These are phyloP conservation scores for Cicer judaicum DNA, from an alignment of 306 rosid species.

Conservation along the genomic window DNA sequence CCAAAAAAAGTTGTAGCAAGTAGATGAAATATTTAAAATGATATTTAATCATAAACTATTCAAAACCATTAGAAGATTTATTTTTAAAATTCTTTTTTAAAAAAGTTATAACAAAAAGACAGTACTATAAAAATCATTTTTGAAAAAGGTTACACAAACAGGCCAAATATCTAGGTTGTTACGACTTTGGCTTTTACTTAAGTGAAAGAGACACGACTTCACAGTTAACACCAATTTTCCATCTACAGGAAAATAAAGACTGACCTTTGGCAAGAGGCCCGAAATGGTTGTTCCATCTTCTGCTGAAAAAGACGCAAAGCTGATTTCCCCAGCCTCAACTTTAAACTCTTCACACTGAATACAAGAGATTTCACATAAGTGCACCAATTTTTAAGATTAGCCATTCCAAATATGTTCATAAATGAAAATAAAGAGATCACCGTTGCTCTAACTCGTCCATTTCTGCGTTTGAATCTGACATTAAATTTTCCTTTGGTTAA, in stretches of 20 bases:
- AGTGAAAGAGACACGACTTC: constrained; percentile 25
- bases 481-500: constrained; percentile 69
- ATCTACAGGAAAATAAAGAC: constrained; percentile 43
- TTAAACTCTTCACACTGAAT: constrained; percentile 72
- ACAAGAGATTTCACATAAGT: constrained; percentile 40
- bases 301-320: constrained; percentile 57
- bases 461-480: constrained; percentile 86
- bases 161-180: neutral
- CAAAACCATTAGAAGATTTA: too few relatives aligned
- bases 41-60: too few relatives aligned
- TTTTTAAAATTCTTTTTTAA: too few relatives aligned
- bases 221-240: constrained; percentile 7
- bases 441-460: constrained; percentile 89
- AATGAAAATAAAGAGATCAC: constrained; percentile 56
- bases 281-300: constrained; percentile 57
- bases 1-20: too few relatives aligned
- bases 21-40: too few relatives aligned
- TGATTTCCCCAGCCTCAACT: constrained; percentile 63
- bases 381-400: constrained; percentile 32
- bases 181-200: constrained; percentile 28
- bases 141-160: too few relatives aligned
- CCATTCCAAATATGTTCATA: constrained; percentile 9
- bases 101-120: too few relatives aligned
- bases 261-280: constrained; percentile 83
- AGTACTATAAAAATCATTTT: too few relatives aligned